Evolutionary conservation across 2,329 filamentous ascomycete genomes (phyloP).

Genomic region (Ophiostoma perfectum): DNA sequence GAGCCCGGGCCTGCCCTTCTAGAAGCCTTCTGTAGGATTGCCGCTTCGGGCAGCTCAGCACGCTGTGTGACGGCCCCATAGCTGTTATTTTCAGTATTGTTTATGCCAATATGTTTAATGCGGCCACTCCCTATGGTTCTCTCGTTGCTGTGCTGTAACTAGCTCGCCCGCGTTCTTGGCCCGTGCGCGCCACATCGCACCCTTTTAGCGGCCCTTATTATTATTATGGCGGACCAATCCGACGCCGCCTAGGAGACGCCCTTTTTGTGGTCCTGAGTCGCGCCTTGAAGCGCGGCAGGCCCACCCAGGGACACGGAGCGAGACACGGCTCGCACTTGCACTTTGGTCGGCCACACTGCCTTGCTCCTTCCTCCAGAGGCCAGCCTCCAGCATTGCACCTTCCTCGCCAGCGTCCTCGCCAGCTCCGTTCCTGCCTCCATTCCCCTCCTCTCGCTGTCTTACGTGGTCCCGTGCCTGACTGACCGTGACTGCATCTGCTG

Average conservation of each 20-base stretch:
- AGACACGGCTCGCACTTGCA: background rate
- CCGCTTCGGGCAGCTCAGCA: conserved; percentile 21
- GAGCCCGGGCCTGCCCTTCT: no score
- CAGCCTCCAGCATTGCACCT: conserved; percentile 1
- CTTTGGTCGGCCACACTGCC: background rate
- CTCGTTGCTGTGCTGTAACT: conserved; percentile 27
- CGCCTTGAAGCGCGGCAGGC: conserved; percentile 12
- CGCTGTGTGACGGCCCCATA: background rate
- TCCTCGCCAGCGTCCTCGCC: background rate
- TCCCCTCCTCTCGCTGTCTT: background rate
- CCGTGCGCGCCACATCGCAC: conserved; percentile 27
- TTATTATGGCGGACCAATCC: conserved; percentile 28
- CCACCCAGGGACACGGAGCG: background rate
- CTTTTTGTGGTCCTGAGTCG: conserved; percentile 18
- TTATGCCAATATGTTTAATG: conserved; percentile 20
- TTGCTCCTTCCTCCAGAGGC: conserved; percentile 1
- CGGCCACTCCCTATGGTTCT: background rate
- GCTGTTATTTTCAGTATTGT: conserved; percentile 19
- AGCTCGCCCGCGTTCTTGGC: conserved; percentile 26
- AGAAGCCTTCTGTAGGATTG: conserved; percentile 25
- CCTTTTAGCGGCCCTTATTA: conserved; percentile 27
- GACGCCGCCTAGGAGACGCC: conserved; percentile 25
- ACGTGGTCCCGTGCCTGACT: background rate
- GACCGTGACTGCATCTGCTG: conserved; percentile 2
- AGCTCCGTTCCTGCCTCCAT: background rate